A percentile compares a stretch with the other conserved stretches of the same genome.
These are phyloP conservation scores for Malassezia brasiliensis DNA, from an alignment of 1,284 basidiomycete genomes.

Conservation along the genomic window DNA sequence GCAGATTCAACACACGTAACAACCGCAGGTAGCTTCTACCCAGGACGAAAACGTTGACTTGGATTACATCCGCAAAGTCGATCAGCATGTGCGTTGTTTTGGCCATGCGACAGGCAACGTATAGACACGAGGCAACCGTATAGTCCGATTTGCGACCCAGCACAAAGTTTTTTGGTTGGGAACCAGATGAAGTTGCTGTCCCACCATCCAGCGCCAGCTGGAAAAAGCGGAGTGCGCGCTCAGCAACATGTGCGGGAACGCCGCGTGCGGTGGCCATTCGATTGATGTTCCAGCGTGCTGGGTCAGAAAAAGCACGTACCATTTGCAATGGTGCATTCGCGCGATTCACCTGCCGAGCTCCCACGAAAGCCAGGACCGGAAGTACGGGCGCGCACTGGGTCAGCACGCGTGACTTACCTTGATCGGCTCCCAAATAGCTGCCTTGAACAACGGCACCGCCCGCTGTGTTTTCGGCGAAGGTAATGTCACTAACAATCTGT, in stretches of 20 bases:
- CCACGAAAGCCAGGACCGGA: conserved; percentile 41
- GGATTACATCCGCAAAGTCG: conserved; percentile 61
- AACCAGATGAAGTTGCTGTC: conserved; percentile 26
- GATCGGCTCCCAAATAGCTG: conserved; percentile 79
- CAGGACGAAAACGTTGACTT: conserved; percentile 91
- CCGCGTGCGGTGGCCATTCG: conserved; percentile 67
- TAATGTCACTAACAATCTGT: conserved; percentile 82
- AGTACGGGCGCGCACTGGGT: conserved; percentile 28
- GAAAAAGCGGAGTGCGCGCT: conserved; percentile 77
- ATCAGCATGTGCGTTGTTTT: conserved; percentile 92
- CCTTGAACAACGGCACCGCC: conserved; percentile 94
- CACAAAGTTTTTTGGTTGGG: conserved; percentile 43
- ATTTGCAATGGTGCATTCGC: conserved; percentile 79
- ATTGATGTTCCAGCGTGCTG: conserved; percentile 71
- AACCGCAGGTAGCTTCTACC: conserved; percentile 93
- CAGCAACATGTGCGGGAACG: conserved; percentile 67
- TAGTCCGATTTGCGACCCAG: conserved; percentile 76
- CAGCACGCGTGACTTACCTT: conserved; percentile 58
- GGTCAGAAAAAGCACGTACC: conserved; percentile 53
- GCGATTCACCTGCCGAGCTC: conserved; percentile 46
- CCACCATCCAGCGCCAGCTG: conserved; percentile 80
- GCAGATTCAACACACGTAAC: conserved; percentile 74
- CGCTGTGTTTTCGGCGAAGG: conserved; percentile 81
- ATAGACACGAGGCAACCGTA: conserved; percentile 88
- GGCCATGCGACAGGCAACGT: conserved; percentile 83